phyloP scores from a whole-genome alignment of 73 alveolate species.

The Paramecium bursaria region DNA sequence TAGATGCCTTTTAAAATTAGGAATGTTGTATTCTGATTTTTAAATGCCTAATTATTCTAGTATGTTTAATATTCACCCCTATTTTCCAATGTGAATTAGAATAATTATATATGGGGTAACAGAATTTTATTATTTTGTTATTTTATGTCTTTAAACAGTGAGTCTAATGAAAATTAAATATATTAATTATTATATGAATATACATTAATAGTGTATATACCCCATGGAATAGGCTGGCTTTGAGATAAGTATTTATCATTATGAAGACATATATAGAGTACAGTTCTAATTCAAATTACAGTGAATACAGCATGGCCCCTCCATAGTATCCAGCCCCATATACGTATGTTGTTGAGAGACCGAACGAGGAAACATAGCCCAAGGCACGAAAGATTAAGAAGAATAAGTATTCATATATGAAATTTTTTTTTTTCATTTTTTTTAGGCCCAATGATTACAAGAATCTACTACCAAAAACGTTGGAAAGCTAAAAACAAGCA shows the following conservation, averaged over 20 bases:
- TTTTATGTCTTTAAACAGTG: neutral
- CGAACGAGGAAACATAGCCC: neutral
- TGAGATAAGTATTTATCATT: neutral
- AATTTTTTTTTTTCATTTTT: neutral
- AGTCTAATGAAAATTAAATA: too few species aligned
- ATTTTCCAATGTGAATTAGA: too few species aligned
- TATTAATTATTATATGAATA: too few species aligned
- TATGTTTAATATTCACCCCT: too few species aligned
- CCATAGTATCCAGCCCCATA: neutral
- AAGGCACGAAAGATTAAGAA: conserved; percentile 16
- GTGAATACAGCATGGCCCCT: neutral
- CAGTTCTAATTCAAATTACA: neutral
- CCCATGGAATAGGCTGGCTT: neutral
- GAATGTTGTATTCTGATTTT: too few species aligned
- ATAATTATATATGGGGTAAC: too few species aligned
- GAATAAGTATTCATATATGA: neutral
- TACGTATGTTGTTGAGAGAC: neutral
- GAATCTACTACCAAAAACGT: conserved; percentile 52
- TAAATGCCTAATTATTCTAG: too few species aligned
- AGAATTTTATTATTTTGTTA: neutral
- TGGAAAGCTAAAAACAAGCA: neutral
- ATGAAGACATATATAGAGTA: too few species aligned
- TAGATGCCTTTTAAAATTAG: too few species aligned
- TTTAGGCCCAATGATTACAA: neutral
- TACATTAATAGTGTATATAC: too few species aligned